Base-by-base conservation (phyloP, 192 early-diverging fungal genomes). In the Oehlia diaphana region DNA sequence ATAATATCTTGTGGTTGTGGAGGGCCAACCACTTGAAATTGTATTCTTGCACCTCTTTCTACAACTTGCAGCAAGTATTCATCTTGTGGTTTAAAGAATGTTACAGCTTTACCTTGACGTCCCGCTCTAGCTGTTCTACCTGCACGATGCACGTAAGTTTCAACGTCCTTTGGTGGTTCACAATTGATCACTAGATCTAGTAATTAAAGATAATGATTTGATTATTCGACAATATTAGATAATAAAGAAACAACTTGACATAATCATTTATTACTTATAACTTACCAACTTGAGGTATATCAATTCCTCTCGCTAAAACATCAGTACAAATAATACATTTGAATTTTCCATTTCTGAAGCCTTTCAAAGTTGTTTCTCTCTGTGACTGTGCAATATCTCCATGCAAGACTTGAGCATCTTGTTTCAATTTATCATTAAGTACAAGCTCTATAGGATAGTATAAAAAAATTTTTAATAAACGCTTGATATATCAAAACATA, bases 101-200 rank as follows among this genome's bases (percentile, higher is more conserved):
- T 98, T 42, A 99, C 93, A 82, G 96, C 98, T 21, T 91, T 87
- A 63, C 97, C 96, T 37, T 87, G 89, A 61, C 91, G 93, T 50
- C 95, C 94, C 63, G 96, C 95, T 84, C 97, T 95, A 49, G 96
- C 97, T 2, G 96, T 98, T 83, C 97, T 91, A 23, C 97, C 97
- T 63, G 94, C 94, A 72, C 97, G 92, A 87, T 99, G 97, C 64
- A 99, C 95, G 82, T 98, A 99, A 28, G 93, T 91, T 82, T 99
- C 96, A 26, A 96, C 89, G 83, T 99, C 96, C 83, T 91, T 90
- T 75, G 96, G 96, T 63, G 96, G 96, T 80, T 98, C 95, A 80
- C 92, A 92, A 87, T 99, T 98, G 88, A 99, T 95, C 26, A 99
- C 97, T 50, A 99, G 86, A 89, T 98, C 97, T 10, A 47, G 7